phyloP scores from a whole-genome alignment of 2,329 filamentous ascomycete genomes.

The Sclerotinia trifoliorum region DNA sequence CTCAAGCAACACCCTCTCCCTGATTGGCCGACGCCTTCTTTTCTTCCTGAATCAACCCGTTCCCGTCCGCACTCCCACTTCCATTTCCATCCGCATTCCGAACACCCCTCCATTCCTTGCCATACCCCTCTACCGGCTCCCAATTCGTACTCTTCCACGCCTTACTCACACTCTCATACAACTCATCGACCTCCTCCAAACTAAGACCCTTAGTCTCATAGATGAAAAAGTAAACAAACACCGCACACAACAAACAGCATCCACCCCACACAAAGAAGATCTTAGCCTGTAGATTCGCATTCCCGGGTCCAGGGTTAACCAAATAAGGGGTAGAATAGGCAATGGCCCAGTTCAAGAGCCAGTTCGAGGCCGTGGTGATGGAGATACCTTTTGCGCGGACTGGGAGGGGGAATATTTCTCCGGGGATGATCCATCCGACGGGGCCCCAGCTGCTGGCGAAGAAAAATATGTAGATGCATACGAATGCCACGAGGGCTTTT shows the following conservation, averaged over 20 bases:
- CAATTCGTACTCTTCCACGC: conserved; percentile 17
- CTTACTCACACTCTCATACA: conserved; percentile 43
- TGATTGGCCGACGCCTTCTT: not conserved
- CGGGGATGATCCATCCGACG: conserved; percentile 75
- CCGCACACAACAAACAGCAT: conserved; percentile 51
- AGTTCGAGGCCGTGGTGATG: conserved; percentile 83
- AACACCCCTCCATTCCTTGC: not conserved
- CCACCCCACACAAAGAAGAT: conserved; percentile 58
- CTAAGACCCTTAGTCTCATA: conserved; percentile 69
- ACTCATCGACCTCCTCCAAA: conserved; percentile 68
- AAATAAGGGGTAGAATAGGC: conserved; percentile 71
- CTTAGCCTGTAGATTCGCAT: conserved; percentile 38
- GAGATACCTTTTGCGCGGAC: conserved; percentile 66
- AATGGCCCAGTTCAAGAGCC: conserved; percentile 77
- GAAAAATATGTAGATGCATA: conserved; percentile 52
- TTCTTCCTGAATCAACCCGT: not conserved
- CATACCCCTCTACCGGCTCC: conserved; percentile 8
- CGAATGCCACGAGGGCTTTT: conserved; percentile 49
- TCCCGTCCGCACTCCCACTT: too few species aligned
- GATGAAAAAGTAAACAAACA: conserved; percentile 58
- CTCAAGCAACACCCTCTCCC: not conserved
- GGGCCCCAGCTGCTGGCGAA: conserved; percentile 20
- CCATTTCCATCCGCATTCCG: not conserved
- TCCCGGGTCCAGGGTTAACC: conserved; percentile 47
- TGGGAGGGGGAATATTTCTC: conserved; percentile 84